phyloP scores from a whole-genome alignment of 345 rosid species.

The Syzygium grande region DNA sequence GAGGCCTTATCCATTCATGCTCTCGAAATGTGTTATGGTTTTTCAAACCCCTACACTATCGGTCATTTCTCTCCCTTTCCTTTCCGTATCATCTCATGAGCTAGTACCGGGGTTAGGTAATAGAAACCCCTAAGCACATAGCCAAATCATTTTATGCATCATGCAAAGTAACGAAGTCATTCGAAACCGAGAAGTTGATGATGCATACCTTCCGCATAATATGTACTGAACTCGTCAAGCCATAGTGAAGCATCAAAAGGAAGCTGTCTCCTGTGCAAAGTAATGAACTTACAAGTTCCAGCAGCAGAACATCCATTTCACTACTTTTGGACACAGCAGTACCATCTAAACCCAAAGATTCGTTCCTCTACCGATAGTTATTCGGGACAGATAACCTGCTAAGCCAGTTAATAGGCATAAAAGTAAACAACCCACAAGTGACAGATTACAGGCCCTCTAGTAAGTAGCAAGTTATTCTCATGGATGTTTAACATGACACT shows the following conservation, averaged over 20 bases:
- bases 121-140: not conserved
- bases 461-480: not conserved
- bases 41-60: not conserved
- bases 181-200: not conserved
- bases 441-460: not conserved
- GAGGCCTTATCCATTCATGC: no score
- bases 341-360: not conserved
- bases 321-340: not conserved
- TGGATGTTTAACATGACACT: not conserved
- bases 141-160: not conserved
- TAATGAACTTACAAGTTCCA: not conserved
- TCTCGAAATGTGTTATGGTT: not conserved
- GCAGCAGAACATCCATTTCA: not conserved
- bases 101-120: not conserved
- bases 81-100: not conserved
- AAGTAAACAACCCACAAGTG: not conserved
- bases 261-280: not conserved
- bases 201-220: not conserved
- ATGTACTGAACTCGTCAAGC: not conserved
- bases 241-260: not conserved
- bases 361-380: not conserved
- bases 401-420: not conserved
- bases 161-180: not conserved
- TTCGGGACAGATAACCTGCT: not conserved
- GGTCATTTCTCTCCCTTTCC: not conserved